Evolutionary conservation across 2,329 filamentous ascomycete species (phyloP), one percentile per base, ranked within the genome.

Genomic region (Arthrobotrys musiformis): DNA sequence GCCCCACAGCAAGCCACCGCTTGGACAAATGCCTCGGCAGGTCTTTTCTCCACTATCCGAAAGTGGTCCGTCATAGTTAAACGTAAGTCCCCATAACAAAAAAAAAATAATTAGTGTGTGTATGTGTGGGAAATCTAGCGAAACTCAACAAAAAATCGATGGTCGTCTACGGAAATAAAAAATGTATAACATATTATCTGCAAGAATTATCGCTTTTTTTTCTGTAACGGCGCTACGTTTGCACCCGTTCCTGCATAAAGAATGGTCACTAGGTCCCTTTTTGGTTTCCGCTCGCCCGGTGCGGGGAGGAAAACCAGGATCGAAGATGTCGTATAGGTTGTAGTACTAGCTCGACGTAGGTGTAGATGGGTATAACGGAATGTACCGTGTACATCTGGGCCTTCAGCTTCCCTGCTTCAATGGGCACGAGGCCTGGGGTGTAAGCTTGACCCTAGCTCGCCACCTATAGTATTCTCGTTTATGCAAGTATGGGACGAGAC

Each of bases 171-270:
- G 26, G 28, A 56, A 50, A 33, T 4, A 58, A 13, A 37, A 17
- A 15, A 1, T n/a, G n/a, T n/a, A n/a, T n/a, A n/a, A n/a, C n/a
- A n/a, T n/a, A n/a, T n/a, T n/a, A n/a, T n/a, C 35, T 22, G n/a
- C n/a, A 63, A 28, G 35, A 64, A 22, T 8, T 17, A 58, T 44
- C 19, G 40, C 54, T 56, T 26, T 63, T 69, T 40, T 69, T 63
- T 69, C 52, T 69, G 28, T 60, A 60, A 69, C 40, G 58, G 68
- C 68, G 68, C 48, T 72, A 72, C 68, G 68, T 72, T 56, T 46
- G 11, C 58, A 72, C 68, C 68, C 68, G 68, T 72, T 72, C 68
- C 68, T 72, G 68, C 68, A 72, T 72, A 63, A 64, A 54, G 52
- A 28, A 4, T 56, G 63, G 19, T 52, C 50, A 69, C 40, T 56